Conservation (phyloP, 306 rosid genomes). For the Castanea crenata region DNA sequence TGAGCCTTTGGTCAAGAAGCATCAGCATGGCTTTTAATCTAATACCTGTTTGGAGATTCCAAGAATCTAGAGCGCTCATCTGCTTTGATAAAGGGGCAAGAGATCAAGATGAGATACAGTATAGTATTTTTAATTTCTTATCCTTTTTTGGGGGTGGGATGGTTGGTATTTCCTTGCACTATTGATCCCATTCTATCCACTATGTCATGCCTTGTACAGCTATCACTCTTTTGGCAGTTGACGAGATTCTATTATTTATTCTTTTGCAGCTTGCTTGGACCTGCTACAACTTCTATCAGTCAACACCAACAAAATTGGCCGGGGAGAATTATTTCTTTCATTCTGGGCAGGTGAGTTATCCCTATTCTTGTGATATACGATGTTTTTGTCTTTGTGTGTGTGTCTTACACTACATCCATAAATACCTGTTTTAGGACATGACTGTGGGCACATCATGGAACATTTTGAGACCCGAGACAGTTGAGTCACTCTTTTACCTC, state of each 20-base stretch:
- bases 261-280: slow-evolving; percentile 96
- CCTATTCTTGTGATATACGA: slow-evolving; percentile 8
- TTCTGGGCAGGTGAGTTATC: slow-evolving; percentile 71
- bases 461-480: slow-evolving; percentile 94
- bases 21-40: background rate
- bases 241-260: slow-evolving; percentile 16
- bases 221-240: background rate
- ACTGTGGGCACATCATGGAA: slow-evolving; percentile 98
- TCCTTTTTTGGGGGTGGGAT: background rate
- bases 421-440: slow-evolving; percentile 65
- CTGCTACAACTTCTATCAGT: slow-evolving; percentile 96
- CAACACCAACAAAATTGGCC: slow-evolving; percentile 93
- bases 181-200: background rate
- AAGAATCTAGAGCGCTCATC: background rate
- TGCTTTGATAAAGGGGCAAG: background rate
- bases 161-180: background rate
- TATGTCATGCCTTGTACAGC: background rate
- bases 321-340: slow-evolving; percentile 93
- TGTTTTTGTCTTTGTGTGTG: background rate
- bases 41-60: background rate
- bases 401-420: slow-evolving; percentile 13
- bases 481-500: slow-evolving; percentile 94
- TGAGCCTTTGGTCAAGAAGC: background rate
- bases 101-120: background rate
- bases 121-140: background rate